phyloP scores from a whole-genome alignment of 2,329 filamentous ascomycete species.

The Fusarium avenaceum region DNA sequence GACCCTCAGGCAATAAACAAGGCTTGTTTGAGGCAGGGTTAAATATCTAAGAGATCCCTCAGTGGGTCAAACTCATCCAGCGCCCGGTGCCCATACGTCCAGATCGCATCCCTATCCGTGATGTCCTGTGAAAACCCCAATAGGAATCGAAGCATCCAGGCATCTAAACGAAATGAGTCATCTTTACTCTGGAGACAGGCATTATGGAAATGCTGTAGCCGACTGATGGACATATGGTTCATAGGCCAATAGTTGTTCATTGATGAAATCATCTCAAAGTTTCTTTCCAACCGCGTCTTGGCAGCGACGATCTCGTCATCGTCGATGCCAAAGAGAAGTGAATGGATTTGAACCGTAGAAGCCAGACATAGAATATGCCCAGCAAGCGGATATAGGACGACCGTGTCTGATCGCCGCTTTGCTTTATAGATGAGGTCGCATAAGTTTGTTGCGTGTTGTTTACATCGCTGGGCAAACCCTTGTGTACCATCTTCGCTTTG shows the following conservation, averaged over 20 bases:
- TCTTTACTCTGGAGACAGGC: constrained; percentile 21
- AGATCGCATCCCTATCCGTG: constrained; percentile 4
- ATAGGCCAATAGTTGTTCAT: constrained; percentile 58
- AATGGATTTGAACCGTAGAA: constrained; percentile 5
- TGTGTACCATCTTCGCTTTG: not conserved
- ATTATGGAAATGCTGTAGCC: constrained; percentile 24
- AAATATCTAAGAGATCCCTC: constrained; percentile 9
- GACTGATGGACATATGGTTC: constrained; percentile 12
- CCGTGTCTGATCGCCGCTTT: not conserved
- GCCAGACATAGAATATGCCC: constrained; percentile 1
- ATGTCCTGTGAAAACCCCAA: constrained; percentile 1
- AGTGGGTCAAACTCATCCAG: not conserved
- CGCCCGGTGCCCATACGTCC: not conserved
- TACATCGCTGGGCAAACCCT: constrained; percentile 2
- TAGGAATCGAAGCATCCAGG: constrained; percentile 29
- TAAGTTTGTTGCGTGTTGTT: not conserved
- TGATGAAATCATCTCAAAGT: constrained; percentile 60
- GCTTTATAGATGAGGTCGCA: constrained; percentile 5
- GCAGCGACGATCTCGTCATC: constrained; percentile 51
- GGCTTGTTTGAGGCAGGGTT: not conserved
- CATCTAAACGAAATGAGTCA: constrained; percentile 18
- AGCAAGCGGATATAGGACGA: constrained; percentile 1
- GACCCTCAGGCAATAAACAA: not conserved
- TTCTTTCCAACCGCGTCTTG: constrained; percentile 56
- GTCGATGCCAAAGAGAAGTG: constrained; percentile 1